Evolutionary conservation across 371 early-diverging fungal genomes (phyloP).

Genomic region (Massospora cicadina): DNA sequence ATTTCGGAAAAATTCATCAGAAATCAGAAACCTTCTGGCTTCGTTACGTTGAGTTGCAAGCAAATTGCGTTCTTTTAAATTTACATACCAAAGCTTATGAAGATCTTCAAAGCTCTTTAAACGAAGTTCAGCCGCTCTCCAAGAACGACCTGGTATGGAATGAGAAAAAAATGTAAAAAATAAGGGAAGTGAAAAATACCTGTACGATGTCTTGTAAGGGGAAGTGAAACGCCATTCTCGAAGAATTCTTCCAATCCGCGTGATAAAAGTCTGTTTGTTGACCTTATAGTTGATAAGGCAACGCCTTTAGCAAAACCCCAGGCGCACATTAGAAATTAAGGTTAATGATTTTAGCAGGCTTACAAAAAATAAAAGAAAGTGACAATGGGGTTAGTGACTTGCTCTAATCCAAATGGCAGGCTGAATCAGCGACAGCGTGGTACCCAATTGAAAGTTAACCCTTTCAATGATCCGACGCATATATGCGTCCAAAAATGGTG

Average conservation of each 20-base stretch:
- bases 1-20: slow-evolving; percentile 44
- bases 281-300: background rate
- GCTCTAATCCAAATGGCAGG: no score
- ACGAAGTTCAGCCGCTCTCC: slow-evolving; percentile 80
- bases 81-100: slow-evolving; percentile 88
- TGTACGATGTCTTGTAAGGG: slow-evolving; percentile 34
- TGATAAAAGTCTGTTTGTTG: background rate
- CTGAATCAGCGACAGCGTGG: no score
- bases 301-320: background rate
- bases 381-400: no score
- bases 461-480: no score
- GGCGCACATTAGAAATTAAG: no score
- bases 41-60: slow-evolving; percentile 76
- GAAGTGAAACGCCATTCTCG: slow-evolving; percentile 50
- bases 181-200: slow-evolving; percentile 22
- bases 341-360: no score
- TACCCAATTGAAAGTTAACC: no score
- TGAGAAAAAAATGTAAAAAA: background rate
- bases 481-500: no score
- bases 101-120: slow-evolving; percentile 89
- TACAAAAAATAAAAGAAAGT: no score
- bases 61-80: slow-evolving; percentile 86
- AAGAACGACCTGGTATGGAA: slow-evolving; percentile 53
- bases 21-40: slow-evolving; percentile 46
- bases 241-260: slow-evolving; percentile 78